A percentile compares a stretch with the other conserved stretches of the same genome.
These are phyloP conservation scores for Acmispon strigosus DNA, from an alignment of 306 rosid genomes.

Conservation along the genomic window DNA sequence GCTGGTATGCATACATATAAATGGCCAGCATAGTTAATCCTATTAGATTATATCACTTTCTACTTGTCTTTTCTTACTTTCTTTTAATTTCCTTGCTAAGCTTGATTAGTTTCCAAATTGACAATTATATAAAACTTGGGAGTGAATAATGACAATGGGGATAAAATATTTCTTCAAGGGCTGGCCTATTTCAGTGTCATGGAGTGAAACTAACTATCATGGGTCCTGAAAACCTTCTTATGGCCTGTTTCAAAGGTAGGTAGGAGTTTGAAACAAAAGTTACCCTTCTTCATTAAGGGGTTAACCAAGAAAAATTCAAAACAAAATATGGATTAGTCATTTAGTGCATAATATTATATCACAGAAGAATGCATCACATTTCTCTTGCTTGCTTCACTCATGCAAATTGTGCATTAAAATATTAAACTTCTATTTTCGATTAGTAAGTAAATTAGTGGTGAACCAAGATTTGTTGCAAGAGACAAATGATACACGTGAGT, in stretches of 20 bases:
- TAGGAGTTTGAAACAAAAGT: background rate
- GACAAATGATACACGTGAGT: conserved; percentile 66
- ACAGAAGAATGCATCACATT: background rate
- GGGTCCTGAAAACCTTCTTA: background rate
- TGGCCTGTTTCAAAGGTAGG: background rate
- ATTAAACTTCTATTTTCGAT: background rate
- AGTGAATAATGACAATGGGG: background rate
- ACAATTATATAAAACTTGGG: background rate
- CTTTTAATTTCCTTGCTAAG: background rate
- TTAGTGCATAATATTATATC: background rate
- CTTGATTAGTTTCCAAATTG: background rate
- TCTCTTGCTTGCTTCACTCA: background rate
- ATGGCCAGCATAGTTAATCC: conserved; percentile 4
- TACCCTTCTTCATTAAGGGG: background rate
- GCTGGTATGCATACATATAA: background rate
- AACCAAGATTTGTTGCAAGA: conserved; percentile 37
- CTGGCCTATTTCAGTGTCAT: background rate
- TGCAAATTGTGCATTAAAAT: conserved; percentile 2
- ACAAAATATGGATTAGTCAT: background rate
- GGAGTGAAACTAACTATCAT: background rate
- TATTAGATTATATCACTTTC: conserved; percentile 2
- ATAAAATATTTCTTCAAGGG: background rate
- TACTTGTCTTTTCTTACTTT: conserved; percentile 12
- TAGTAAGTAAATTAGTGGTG: conserved; percentile 1
- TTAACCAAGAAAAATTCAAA: background rate